Evolutionary conservation across 352 stramenopile species (phyloP), one percentile per base, ranked within the genome.

Genomic region (Elongisporangium prolatum): DNA sequence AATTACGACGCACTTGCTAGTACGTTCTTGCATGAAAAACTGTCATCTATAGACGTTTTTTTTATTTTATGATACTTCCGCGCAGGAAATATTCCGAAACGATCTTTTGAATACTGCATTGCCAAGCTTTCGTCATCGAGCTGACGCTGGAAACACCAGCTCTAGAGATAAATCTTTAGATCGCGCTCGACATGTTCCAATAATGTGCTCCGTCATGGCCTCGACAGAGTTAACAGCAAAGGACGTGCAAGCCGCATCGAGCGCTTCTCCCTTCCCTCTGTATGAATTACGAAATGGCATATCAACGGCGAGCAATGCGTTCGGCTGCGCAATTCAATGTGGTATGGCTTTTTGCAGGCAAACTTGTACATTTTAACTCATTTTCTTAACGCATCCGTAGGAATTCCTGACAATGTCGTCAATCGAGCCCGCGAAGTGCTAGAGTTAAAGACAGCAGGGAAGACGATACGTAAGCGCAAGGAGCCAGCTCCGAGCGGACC

Each of bases 1-100:
- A 18, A 63, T 96, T 22, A 94, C 86, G 0, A 94, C 86, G 8
- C 86, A 96, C 48, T 77, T 93, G 20, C 59, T 94, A 71, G 86
- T 94, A 66, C 21, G 57, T 56, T 3, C 2, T 48, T 63, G 37
- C 3, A 16, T 61, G 28, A 18, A 34, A 34, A 34, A 34, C 8
- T 34, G 25, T 34, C 4, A 34, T 4, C 25, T 34, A 34, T 34
- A 4, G 25, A 34, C 8, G n/a, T n/a, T n/a, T n/a, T n/a, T n/a
- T n/a, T n/a, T n/a, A n/a, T 8, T 34, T 8, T 34, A 34, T 9
- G 25, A 0, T 59, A 47, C 24, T 24, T 49, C 8, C 9, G 11
- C 55, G 10, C 60, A 88, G 80, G 80, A 89, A 66, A 83, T 89
- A 10, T 87, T 88, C 56, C 74, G 74, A 22, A 56, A 79, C 22